Evolutionary conservation across 192 early-diverging fungal species (phyloP).

Genomic region (Haplosporangium gracile): DNA sequence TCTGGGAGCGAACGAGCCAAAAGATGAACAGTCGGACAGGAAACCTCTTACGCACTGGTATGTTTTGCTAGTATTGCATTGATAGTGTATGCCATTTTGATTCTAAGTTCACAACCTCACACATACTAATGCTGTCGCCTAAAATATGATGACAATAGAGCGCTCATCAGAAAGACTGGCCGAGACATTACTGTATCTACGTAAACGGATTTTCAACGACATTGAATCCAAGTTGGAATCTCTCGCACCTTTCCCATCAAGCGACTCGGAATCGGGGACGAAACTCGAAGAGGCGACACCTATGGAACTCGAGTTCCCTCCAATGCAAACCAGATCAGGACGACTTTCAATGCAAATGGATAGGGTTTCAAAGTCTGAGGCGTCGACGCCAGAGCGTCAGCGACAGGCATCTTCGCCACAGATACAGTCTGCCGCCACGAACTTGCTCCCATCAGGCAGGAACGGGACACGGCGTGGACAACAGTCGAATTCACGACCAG

Average conservation of each 20-base stretch:
- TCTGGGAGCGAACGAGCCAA: conserved; percentile 38
- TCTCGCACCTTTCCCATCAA: conserved; percentile 11
- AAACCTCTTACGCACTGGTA: conserved; percentile 48
- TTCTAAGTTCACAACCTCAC: not conserved
- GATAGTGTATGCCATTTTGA: not conserved
- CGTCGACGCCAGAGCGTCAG: not conserved
- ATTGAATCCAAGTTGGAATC: conserved; percentile 22
- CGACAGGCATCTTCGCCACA: not conserved
- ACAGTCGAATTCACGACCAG: conserved; percentile 11
- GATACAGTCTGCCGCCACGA: not conserved
- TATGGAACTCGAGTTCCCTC: conserved; percentile 2
- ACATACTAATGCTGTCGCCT: not conserved
- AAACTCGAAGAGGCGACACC: conserved; percentile 7
- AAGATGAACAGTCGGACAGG: conserved; percentile 44
- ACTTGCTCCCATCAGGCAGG: not conserved
- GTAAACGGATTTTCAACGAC: conserved; percentile 33
- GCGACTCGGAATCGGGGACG: conserved; percentile 18
- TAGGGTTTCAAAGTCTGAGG: not conserved
- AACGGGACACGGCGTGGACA: not conserved
- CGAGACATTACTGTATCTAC: conserved; percentile 24
- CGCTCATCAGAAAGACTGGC: conserved; percentile 26
- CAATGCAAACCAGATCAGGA: not conserved
- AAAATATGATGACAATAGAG: not conserved
- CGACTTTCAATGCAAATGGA: conserved; percentile 1
- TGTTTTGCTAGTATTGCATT: not conserved